A percentile compares a stretch with the other conserved stretches of the same genome.
Evolutionary conservation across 805 yeast species (phyloP).

Genomic region (Ogataea sp.): DNA sequence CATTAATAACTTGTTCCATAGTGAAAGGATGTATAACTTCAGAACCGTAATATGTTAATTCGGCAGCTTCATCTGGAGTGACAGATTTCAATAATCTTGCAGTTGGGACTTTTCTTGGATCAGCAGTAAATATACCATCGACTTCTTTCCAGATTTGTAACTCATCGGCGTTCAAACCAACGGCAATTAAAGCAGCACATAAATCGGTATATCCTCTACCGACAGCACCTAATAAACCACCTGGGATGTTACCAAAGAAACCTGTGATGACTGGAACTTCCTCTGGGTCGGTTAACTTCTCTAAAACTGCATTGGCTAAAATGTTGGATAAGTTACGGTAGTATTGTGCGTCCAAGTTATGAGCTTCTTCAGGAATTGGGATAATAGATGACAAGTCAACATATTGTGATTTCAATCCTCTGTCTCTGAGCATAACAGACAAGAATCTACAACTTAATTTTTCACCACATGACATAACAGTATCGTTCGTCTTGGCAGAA

Average conservation of each 20-base stretch:
- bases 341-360: constrained; percentile 55
- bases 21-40: constrained; percentile 99
- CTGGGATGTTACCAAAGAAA: constrained; percentile 92
- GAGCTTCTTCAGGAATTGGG: constrained; percentile 45
- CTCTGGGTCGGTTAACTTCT: constrained; percentile 21
- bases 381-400: constrained; percentile 72
- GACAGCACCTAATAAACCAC: constrained; percentile 85
- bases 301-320: constrained; percentile 41
- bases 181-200: constrained; percentile 95
- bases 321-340: constrained; percentile 47
- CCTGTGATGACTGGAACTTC: constrained; percentile 88
- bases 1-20: constrained; percentile 97
- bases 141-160: constrained; percentile 98
- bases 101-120: constrained; percentile 88
- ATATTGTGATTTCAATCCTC: constrained; percentile 69
- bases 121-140: constrained; percentile 98
- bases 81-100: constrained; percentile 82
- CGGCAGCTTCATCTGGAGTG: constrained; percentile 98
- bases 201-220: constrained; percentile 98
- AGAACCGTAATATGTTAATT: constrained; percentile 93
- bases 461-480: constrained; percentile 91
- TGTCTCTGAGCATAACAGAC: constrained; percentile 77
- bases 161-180: constrained; percentile 87
- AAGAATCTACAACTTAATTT: constrained; percentile 85
- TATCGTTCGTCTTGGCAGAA: constrained; percentile 77